phyloP scores from a whole-genome alignment of 2,329 filamentous ascomycete genomes.

The Tolypocladium endophyticum region DNA sequence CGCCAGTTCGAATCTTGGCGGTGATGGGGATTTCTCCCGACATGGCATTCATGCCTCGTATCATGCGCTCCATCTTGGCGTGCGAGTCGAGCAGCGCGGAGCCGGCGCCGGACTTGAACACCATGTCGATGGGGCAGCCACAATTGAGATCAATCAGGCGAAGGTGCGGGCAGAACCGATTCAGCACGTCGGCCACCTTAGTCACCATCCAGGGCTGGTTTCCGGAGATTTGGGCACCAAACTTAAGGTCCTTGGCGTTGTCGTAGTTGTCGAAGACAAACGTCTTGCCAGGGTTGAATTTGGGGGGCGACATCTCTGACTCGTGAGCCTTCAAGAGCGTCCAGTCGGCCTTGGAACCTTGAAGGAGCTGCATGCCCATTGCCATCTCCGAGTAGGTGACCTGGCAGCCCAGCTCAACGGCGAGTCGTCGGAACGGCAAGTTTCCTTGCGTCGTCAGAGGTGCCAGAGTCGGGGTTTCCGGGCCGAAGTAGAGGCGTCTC shows the following conservation, averaged over 20 bases:
- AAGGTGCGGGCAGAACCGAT: slow-evolving; percentile 66
- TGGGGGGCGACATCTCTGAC: slow-evolving; percentile 65
- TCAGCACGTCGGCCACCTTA: slow-evolving; percentile 77
- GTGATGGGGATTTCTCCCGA: slow-evolving; percentile 87
- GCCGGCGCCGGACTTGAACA: slow-evolving; percentile 79
- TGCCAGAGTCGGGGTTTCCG: slow-evolving; percentile 86
- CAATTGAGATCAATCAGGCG: slow-evolving; percentile 94
- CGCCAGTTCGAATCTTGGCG: slow-evolving; percentile 88
- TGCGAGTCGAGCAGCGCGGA: slow-evolving; percentile 85
- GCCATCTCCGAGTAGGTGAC: slow-evolving; percentile 99
- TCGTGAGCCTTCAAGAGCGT: slow-evolving; percentile 87
- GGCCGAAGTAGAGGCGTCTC: slow-evolving; percentile 83
- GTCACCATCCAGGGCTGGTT: slow-evolving; percentile 86
- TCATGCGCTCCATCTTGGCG: slow-evolving; percentile 84
- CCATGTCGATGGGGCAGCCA: slow-evolving; percentile 91
- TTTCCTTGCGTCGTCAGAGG: slow-evolving; percentile 96
- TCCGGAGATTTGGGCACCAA: slow-evolving; percentile 85
- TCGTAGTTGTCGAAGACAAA: slow-evolving; percentile 67
- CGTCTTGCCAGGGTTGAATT: slow-evolving; percentile 41
- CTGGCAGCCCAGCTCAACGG: slow-evolving; percentile 79
- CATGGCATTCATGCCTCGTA: slow-evolving; percentile 91
- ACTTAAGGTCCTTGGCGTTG: slow-evolving; percentile 71
- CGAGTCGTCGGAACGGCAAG: slow-evolving; percentile 84
- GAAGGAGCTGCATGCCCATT: slow-evolving; percentile 77
- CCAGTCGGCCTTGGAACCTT: slow-evolving; percentile 89